Evolutionary conservation across 2,329 filamentous ascomycete genomes (phyloP), one percentile per base, ranked within the genome.

Genomic region (Scopulariopsis brevicaulis): DNA sequence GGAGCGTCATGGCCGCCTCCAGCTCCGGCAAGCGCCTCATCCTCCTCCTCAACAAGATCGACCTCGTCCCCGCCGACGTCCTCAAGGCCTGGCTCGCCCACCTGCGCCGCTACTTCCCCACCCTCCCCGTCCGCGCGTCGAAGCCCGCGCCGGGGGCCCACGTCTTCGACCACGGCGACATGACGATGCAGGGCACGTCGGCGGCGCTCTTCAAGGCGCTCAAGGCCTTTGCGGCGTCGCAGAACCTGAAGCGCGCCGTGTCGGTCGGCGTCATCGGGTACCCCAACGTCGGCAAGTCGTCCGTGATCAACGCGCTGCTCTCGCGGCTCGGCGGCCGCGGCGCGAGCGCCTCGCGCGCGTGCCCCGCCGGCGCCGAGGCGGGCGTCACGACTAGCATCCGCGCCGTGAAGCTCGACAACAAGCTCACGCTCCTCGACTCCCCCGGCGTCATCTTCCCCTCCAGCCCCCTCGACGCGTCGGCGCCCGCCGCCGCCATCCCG

Each of bases 261-360:
- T 92, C 89, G 22, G 92, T 96, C 60, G 92, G 92, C 63, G 89
- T 96, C 61, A 95, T 96, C 65, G 92, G 92, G 32, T 96, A 96
- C 71, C 92, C 92, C 65, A 96, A 96, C 70, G 92, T 96, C 60
- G 92, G 92, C 69, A 96, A 96, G 77, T 96, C 90, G 32, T 96
- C 91, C 55, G 90, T 96, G 66, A 96, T 96, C 79, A 96, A 96
- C 71, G 89, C 91, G 18, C 84, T 96, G 58, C 87, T 90, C 22
- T 85, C 88, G 43, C 83, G 90, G 43, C 77, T 96, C 64, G 81
- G 84, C 59, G 84, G 82, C 66, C 77, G 79, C 63, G 82, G 82
- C 43, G 74, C 74, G 52, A 70, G 72, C 64, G 75, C 80, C 64
- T 78, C 80, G 40, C 73, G 68, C 61, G 88, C 90, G 51, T 96